These are phyloP conservation scores for Chrysoporthe deuterocubensis DNA, from an alignment of 2,329 filamentous ascomycete genomes.

Conservation along the genomic window DNA sequence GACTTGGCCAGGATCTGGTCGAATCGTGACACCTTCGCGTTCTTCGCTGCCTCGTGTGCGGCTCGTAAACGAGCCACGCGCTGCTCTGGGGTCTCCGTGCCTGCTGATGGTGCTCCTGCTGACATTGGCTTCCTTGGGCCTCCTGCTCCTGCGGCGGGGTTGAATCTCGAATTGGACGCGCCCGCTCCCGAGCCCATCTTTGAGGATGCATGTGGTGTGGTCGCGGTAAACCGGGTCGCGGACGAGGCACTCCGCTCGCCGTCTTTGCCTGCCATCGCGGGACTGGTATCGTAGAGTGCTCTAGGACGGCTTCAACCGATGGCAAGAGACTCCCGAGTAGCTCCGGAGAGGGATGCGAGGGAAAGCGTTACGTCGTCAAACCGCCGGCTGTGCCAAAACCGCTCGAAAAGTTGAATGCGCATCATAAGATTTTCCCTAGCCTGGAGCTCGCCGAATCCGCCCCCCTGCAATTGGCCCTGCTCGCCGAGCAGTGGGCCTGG, in stretches of 20 bases:
- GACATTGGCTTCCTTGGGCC: conserved; percentile 19
- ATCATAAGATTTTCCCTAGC: conserved; percentile 24
- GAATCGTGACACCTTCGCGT: conserved; percentile 57
- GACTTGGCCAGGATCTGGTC: conserved; percentile 55
- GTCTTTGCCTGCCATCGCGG: conserved; percentile 25
- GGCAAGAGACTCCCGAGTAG: neutral
- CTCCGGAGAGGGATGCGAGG: neutral
- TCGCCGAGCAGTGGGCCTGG: neutral
- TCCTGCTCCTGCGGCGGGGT: conserved; percentile 29
- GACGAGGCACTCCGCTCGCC: conserved; percentile 69
- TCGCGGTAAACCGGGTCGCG: conserved; percentile 78
- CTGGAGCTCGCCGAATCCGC: conserved; percentile 15
- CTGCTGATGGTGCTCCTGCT: conserved; percentile 19
- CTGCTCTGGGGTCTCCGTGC: conserved; percentile 68
- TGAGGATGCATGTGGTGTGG: conserved; percentile 70
- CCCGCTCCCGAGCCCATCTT: conserved; percentile 51
- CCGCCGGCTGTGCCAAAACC: no score
- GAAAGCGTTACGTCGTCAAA: neutral
- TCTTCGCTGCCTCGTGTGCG: conserved; percentile 68
- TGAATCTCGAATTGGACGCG: conserved; percentile 22
- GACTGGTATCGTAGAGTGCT: neutral
- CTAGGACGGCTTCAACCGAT: neutral
- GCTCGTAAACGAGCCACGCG: conserved; percentile 70
- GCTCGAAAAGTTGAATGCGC: conserved; percentile 21
- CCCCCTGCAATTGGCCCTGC: conserved; percentile 11